These are phyloP conservation scores for Xylariaceae sp. DNA, from an alignment of 2,329 filamentous ascomycete species.

Conservation along the genomic window DNA sequence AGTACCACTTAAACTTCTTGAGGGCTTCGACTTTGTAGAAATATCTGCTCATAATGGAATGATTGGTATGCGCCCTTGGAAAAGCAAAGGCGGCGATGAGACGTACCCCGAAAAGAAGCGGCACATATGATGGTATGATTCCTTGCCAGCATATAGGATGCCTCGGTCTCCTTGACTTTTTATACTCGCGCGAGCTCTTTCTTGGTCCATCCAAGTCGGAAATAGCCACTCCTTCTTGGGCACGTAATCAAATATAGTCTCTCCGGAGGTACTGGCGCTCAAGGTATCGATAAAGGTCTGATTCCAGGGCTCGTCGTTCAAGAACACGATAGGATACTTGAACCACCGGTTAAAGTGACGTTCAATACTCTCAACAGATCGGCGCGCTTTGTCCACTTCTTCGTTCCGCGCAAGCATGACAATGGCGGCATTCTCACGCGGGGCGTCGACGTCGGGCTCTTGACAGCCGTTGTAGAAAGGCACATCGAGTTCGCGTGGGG, in stretches of 20 bases:
- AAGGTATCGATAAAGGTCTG: slow-evolving; percentile 30
- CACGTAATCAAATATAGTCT: slow-evolving; percentile 38
- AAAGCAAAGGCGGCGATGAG: neutral
- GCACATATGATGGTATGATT: slow-evolving; percentile 40
- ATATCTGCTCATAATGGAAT: slow-evolving; percentile 25
- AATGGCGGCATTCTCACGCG: slow-evolving; percentile 40
- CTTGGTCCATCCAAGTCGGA: slow-evolving; percentile 31
- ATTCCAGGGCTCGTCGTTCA: slow-evolving; percentile 41
- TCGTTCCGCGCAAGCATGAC: slow-evolving; percentile 43
- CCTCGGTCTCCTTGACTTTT: slow-evolving; percentile 31
- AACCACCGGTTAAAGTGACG: slow-evolving; percentile 42
- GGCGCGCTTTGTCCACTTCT: slow-evolving; percentile 35
- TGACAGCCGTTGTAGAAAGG: slow-evolving; percentile 26
- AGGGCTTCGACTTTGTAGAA: slow-evolving; percentile 40
- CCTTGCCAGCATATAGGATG: slow-evolving; percentile 36
- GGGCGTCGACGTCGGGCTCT: slow-evolving; percentile 20
- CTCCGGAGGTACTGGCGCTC: slow-evolving; percentile 30
- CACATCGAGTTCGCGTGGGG: slow-evolving; percentile 23
- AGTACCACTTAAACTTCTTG: slow-evolving; percentile 41
- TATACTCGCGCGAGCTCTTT: slow-evolving; percentile 30
- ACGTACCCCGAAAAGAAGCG: slow-evolving; percentile 39
- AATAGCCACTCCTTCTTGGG: slow-evolving; percentile 37
- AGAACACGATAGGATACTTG: slow-evolving; percentile 42
- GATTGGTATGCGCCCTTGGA: neutral
- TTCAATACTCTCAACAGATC: slow-evolving; percentile 39